Percentiles rank a stretch among this genome's conserved stretches.
Conservation (phyloP, 192 early-diverging fungal genomes). For the Phlyctochytrium planicorne region DNA sequence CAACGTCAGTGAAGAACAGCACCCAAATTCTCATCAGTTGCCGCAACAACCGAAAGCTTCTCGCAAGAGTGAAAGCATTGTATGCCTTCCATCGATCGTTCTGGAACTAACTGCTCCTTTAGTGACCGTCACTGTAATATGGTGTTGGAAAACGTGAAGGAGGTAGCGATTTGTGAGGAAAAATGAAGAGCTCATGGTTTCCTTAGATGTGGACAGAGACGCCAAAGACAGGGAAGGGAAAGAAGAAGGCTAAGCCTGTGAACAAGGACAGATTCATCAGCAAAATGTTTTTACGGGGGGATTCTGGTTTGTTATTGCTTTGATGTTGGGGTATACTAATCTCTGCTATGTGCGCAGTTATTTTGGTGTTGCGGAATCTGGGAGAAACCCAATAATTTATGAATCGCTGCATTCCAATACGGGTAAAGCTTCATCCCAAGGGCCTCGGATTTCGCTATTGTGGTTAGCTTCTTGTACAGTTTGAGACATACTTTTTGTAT, state of each 20-base stretch:
- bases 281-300: constrained; percentile 97
- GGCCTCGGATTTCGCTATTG: constrained; percentile 89
- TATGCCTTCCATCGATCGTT: constrained; percentile 12
- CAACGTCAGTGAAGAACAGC: constrained; percentile 88
- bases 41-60: constrained; percentile 95
- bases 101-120: constrained; percentile 1
- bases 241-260: constrained; percentile 91
- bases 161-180: constrained; percentile 44
- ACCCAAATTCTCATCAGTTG: constrained; percentile 95
- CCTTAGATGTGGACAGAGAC: constrained; percentile 93
- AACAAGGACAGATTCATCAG: constrained; percentile 99
- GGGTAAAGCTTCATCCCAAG: constrained; percentile 90
- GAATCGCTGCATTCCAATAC: not conserved
- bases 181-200: not conserved
- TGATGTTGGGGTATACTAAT: constrained; percentile 11
- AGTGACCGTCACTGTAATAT: constrained; percentile 99
- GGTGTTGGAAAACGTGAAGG: constrained; percentile 99
- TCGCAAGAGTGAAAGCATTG: constrained; percentile 98
- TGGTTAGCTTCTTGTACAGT: not conserved
- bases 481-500: constrained; percentile 83
- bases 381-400: not conserved
- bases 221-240: constrained; percentile 85
- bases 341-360: constrained; percentile 13
- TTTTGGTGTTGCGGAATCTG: constrained; percentile 19
- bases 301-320: constrained; percentile 68